These are phyloP conservation scores for Paramecium sonneborni DNA, from an alignment of 73 alveolate genomes.

Conservation along the genomic window DNA sequence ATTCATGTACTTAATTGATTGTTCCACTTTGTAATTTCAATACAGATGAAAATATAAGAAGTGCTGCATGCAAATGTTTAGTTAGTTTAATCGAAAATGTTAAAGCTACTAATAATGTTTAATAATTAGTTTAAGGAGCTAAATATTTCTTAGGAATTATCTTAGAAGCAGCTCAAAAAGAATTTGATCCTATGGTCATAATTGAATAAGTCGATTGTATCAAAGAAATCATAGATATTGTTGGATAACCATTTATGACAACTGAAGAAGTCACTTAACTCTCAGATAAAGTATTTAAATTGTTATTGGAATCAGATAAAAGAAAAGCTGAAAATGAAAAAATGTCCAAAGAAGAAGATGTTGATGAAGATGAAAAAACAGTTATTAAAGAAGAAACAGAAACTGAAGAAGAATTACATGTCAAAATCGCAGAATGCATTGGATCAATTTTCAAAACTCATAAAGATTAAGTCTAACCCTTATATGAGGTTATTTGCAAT, in stretches of 20 bases:
- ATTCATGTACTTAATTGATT: slow-evolving; percentile 75
- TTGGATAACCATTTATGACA: slow-evolving; percentile 64
- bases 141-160: slow-evolving; percentile 65
- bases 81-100: slow-evolving; percentile 77
- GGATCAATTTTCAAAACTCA: slow-evolving; percentile 90
- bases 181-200: slow-evolving; percentile 80
- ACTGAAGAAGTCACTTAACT: slow-evolving; percentile 66
- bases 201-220: slow-evolving; percentile 75
- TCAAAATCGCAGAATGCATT: slow-evolving; percentile 81
- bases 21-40: slow-evolving; percentile 74
- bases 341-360: slow-evolving; percentile 76
- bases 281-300: slow-evolving; percentile 69
- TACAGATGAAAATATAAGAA: slow-evolving; percentile 81
- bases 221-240: slow-evolving; percentile 69
- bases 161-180: slow-evolving; percentile 75
- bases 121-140: slow-evolving; percentile 54
- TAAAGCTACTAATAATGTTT: slow-evolving; percentile 68
- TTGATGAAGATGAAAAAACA: slow-evolving; percentile 76
- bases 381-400: slow-evolving; percentile 79
- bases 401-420: slow-evolving; percentile 82
- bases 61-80: slow-evolving; percentile 80
- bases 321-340: slow-evolving; percentile 79
- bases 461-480: slow-evolving; percentile 57
- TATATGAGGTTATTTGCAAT: slow-evolving; percentile 50
- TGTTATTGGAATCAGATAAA: slow-evolving; percentile 73